Percentiles rank a stretch among this genome's conserved stretches.
phyloP scores from a whole-genome alignment of 106 monocot genomes.

The Acorus gramineus region DNA sequence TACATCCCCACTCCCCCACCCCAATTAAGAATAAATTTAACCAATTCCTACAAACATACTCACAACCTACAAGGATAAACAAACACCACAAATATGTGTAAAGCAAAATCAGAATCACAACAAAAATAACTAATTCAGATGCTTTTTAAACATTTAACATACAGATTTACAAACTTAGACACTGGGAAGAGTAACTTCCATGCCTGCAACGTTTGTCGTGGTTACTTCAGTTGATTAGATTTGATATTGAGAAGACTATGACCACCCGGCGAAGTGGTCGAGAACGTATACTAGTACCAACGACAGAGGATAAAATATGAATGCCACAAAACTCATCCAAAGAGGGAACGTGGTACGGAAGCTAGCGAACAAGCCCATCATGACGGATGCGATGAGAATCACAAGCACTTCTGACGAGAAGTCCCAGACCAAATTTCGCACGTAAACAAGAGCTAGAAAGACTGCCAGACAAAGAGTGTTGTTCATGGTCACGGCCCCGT shows the following conservation, averaged over 20 bases:
- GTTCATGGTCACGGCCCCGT: slow-evolving; percentile 95
- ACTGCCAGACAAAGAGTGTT: slow-evolving; percentile 86
- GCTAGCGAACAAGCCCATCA: slow-evolving; percentile 88
- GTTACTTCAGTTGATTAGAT: too few species aligned
- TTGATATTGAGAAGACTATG: slow-evolving; percentile 14
- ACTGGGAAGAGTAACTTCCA: too few species aligned
- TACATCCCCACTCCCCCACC: too few species aligned
- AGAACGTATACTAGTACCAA: slow-evolving; percentile 69
- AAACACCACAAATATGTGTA: too few species aligned
- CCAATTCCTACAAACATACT: too few species aligned
- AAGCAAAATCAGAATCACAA: too few species aligned
- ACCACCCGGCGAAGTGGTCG: slow-evolving; percentile 65
- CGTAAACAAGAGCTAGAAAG: slow-evolving; percentile 64
- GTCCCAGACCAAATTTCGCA: slow-evolving; percentile 60
- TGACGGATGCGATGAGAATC: slow-evolving; percentile 61
- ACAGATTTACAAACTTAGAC: too few species aligned
- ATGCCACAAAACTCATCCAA: slow-evolving; percentile 73
- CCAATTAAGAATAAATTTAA: too few species aligned
- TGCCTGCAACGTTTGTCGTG: too few species aligned
- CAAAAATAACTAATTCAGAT: too few species aligned
- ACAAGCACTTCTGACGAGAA: slow-evolving; percentile 81
- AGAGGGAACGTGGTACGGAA: slow-evolving; percentile 80
- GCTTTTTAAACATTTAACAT: too few species aligned
- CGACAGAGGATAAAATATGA: slow-evolving; percentile 52
- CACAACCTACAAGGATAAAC: too few species aligned